Conservation (phyloP, 1,284 basidiomycete species). For the Sporisorium iseilematis-ciliati region DNA sequence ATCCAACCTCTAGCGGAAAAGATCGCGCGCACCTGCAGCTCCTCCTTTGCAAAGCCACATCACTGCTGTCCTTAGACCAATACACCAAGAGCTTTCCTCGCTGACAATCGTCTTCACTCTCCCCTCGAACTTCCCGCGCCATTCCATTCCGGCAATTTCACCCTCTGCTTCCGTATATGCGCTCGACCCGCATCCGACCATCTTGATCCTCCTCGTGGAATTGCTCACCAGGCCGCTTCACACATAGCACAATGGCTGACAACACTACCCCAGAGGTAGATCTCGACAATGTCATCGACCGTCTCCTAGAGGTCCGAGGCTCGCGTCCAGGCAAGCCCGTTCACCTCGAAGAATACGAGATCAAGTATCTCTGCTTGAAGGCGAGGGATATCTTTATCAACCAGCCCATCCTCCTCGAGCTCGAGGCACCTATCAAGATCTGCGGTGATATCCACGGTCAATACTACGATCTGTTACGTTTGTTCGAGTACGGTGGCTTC, state of each 20-base stretch:
- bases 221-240: slow-evolving; percentile 21
- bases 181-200: background rate
- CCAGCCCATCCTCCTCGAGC: slow-evolving; percentile 91
- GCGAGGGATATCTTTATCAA: slow-evolving; percentile 95
- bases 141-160: background rate
- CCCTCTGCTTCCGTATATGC: slow-evolving; percentile 4
- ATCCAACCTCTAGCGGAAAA: background rate
- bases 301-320: slow-evolving; percentile 78
- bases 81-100: background rate
- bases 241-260: slow-evolving; percentile 63
- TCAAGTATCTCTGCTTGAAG: slow-evolving; percentile 94
- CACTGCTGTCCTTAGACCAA: background rate
- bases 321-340: slow-evolving; percentile 92
- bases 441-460: slow-evolving; percentile 96
- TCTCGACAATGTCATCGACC: slow-evolving; percentile 69
- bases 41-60: background rate
- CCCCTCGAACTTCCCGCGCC: background rate
- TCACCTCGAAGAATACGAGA: slow-evolving; percentile 93
- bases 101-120: slow-evolving; percentile 1
- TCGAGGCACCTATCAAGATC: slow-evolving; percentile 96
- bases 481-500: slow-evolving; percentile 95
- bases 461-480: slow-evolving; percentile 91
- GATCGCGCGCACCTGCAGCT: background rate
- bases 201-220: background rate
- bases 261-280: slow-evolving; percentile 66